Conservation (phyloP, 805 yeast species). For the Starmerella stellata region DNA sequence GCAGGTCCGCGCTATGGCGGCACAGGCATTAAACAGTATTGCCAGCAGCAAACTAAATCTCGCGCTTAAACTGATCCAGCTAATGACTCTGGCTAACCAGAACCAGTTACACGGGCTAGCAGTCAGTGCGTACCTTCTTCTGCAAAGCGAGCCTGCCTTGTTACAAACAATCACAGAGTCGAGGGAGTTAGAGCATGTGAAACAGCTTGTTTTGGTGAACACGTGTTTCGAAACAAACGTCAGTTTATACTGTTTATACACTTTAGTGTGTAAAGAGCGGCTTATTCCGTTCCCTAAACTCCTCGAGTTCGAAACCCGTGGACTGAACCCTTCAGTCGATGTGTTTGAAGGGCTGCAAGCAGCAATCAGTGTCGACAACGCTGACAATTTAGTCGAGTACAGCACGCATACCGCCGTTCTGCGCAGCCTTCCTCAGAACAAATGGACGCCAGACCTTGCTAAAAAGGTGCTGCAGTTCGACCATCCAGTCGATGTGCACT, state of each 20-base stretch:
- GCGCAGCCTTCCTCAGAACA: slow-evolving; percentile 1
- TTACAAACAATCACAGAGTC: neutral
- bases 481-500: slow-evolving; percentile 5
- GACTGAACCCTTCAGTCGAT: slow-evolving; percentile 11
- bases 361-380: neutral
- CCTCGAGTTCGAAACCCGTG: neutral
- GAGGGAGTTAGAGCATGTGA: neutral
- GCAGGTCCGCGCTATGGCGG: slow-evolving; percentile 81
- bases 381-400: neutral
- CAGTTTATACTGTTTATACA: slow-evolving; percentile 6
- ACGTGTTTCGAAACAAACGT: slow-evolving; percentile 11
- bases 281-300: slow-evolving; percentile 3
- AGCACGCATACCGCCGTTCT: slow-evolving; percentile 5
- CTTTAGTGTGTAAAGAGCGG: slow-evolving; percentile 1
- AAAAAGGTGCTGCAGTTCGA: neutral
- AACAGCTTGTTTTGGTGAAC: slow-evolving; percentile 1
- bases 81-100: slow-evolving; percentile 17
- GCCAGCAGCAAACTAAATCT: slow-evolving; percentile 19
- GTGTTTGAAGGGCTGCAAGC: slow-evolving; percentile 12
- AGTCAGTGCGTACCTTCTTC: slow-evolving; percentile 3
- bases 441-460: slow-evolving; percentile 7
- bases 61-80: slow-evolving; percentile 18
- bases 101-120: slow-evolving; percentile 43
- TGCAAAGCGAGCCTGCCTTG: neutral
- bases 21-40: slow-evolving; percentile 43